phyloP scores from a whole-genome alignment of 2,329 filamentous ascomycete genomes.

The Juglanconis oblonga region DNA sequence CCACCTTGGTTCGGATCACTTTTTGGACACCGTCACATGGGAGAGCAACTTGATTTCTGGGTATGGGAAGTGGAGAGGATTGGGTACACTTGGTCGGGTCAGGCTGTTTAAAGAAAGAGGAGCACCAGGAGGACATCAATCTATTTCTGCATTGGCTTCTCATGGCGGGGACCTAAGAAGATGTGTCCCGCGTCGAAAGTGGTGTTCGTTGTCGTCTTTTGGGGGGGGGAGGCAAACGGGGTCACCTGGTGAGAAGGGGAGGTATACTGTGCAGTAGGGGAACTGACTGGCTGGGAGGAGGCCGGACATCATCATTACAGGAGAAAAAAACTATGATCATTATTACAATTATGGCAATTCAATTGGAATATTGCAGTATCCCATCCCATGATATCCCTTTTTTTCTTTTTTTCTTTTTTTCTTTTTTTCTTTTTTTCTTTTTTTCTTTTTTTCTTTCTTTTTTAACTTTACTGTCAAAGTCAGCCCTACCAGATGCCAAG shows the following conservation, averaged over 20 bases:
- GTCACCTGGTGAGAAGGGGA: neutral
- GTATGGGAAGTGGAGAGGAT: neutral
- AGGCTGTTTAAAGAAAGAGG: neutral
- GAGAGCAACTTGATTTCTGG: neutral
- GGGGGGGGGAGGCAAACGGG: neutral
- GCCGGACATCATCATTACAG: neutral
- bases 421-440: neutral
- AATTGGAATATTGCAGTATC: neutral
- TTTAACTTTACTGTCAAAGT: neutral
- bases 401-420: conserved; percentile 1
- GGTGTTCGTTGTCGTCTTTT: neutral
- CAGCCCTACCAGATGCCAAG: neutral
- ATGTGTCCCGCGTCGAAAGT: neutral
- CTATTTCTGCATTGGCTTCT: neutral
- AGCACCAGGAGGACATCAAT: neutral
- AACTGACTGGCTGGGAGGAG: neutral
- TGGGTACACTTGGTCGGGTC: neutral
- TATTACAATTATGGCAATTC: neutral
- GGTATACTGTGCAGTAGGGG: neutral
- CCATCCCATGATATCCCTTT: too few species aligned
- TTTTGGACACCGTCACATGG: neutral
- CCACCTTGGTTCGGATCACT: neutral
- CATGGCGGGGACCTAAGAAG: too few species aligned
- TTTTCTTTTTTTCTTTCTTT: neutral
- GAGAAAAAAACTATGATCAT: neutral